A percentile compares a stretch with the other conserved stretches of the same genome.
phyloP scores from a whole-genome alignment of 1,139 yeast genomes.

The Zygosaccharomyces sapae region DNA sequence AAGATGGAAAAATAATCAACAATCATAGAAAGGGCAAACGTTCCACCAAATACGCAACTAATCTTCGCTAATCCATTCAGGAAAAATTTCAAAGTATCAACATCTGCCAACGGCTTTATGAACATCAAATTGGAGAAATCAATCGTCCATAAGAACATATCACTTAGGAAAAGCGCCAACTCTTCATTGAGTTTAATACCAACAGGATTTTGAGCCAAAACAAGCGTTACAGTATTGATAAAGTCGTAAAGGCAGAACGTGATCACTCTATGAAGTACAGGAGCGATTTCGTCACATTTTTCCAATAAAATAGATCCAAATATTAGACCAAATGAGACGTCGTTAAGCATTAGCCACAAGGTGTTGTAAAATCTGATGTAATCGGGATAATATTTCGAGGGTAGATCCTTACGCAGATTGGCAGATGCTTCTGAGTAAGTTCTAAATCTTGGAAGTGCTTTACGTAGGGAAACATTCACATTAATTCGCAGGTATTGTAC shows the following conservation, averaged over 20 bases:
- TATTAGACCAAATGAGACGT: slow-evolving; percentile 68
- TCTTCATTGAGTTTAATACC: slow-evolving; percentile 91
- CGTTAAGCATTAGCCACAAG: slow-evolving; percentile 82
- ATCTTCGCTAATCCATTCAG: slow-evolving; percentile 40
- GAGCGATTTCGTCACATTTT: slow-evolving; percentile 38
- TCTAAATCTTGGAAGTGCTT: slow-evolving; percentile 37
- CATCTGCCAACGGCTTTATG: slow-evolving; percentile 30
- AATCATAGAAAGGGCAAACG: slow-evolving; percentile 62
- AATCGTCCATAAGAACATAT: slow-evolving; percentile 79
- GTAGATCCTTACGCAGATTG: slow-evolving; percentile 19
- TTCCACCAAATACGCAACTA: slow-evolving; percentile 54
- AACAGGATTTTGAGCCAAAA: slow-evolving; percentile 90
- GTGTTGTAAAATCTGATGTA: slow-evolving; percentile 87
- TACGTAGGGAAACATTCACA: slow-evolving; percentile 33
- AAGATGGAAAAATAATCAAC: slow-evolving; percentile 62
- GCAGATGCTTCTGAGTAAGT: slow-evolving; percentile 13
- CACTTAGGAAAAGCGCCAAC: slow-evolving; percentile 81
- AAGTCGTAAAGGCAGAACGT: slow-evolving; percentile 33
- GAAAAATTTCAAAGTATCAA: slow-evolving; percentile 35
- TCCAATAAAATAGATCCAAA: slow-evolving; percentile 49
- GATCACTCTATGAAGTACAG: slow-evolving; percentile 15
- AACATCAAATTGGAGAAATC: slow-evolving; percentile 54
- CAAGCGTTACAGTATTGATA: slow-evolving; percentile 50
- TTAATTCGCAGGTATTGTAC: slow-evolving; percentile 64
- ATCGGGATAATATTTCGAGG: slow-evolving; percentile 49